These are phyloP conservation scores for Salix dunnii DNA, from an alignment of 345 rosid genomes.

Conservation along the genomic window DNA sequence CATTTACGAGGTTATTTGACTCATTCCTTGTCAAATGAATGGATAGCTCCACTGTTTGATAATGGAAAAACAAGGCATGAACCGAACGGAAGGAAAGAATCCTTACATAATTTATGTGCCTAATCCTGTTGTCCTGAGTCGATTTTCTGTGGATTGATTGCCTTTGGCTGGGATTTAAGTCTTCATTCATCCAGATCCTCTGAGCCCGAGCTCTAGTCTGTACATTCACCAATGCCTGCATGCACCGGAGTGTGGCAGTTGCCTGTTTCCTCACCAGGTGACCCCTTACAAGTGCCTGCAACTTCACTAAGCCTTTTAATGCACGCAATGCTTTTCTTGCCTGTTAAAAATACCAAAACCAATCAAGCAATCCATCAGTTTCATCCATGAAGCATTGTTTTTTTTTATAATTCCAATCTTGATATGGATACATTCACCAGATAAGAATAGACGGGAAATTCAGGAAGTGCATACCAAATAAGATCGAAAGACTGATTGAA, in stretches of 20 bases:
- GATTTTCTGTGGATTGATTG: constrained; percentile 53
- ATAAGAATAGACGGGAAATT: neutral
- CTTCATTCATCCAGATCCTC: constrained; percentile 54
- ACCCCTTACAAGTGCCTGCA: constrained; percentile 35
- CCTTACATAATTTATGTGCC: constrained; percentile 43
- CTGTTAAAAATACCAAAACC: constrained; percentile 32
- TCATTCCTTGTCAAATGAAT: neutral
- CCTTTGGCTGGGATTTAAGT: constrained; percentile 41
- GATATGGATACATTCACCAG: neutral
- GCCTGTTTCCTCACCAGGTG: constrained; percentile 36
- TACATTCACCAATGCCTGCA: constrained; percentile 29
- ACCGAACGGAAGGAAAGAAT: neutral
- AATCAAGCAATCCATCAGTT: neutral
- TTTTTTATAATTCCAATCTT: neutral
- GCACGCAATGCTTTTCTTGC: constrained; percentile 91
- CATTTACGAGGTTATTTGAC: neutral
- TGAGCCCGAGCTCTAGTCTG: constrained; percentile 46
- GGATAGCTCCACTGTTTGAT: neutral
- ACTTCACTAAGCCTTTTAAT: constrained; percentile 37
- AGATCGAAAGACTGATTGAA: constrained; percentile 79
- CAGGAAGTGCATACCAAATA: constrained; percentile 51
- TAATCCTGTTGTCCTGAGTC: constrained; percentile 35
- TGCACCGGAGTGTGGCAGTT: constrained; percentile 28
- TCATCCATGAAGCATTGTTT: neutral
- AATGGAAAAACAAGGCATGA: neutral